Evolutionary conservation across 768 basidiomycete species (phyloP).

Genomic region (Nidularia pulvinata): DNA sequence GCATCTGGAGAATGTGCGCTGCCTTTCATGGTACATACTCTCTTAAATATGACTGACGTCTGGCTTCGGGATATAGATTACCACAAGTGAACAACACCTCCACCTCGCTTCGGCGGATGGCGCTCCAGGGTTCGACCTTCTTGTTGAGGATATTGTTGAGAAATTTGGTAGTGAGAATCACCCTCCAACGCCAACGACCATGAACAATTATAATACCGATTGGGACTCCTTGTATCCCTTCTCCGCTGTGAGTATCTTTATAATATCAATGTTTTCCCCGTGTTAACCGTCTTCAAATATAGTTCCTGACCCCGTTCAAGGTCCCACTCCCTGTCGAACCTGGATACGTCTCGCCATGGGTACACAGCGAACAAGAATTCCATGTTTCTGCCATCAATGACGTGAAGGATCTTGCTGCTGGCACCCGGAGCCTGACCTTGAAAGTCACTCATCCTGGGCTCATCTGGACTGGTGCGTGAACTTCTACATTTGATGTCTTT

Average conservation of each 20-base stretch:
- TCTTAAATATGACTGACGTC: background rate
- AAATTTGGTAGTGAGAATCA: constrained; percentile 51
- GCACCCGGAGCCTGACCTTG: constrained; percentile 69
- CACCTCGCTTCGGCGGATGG: constrained; percentile 85
- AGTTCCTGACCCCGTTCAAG: constrained; percentile 88
- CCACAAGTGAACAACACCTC: constrained; percentile 67
- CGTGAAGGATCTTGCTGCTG: constrained; percentile 47
- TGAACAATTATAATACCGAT: constrained; percentile 81
- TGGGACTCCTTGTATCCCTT: constrained; percentile 91
- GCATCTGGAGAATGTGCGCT: constrained; percentile 77
- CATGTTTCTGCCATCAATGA: constrained; percentile 60
- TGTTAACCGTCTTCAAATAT: constrained; percentile 6
- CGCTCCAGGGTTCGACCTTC: constrained; percentile 68
- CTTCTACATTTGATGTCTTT: constrained; percentile 1
- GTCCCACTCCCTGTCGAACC: constrained; percentile 58
- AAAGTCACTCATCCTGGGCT: constrained; percentile 74
- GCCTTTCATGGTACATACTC: constrained; percentile 15
- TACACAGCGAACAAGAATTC: constrained; percentile 31
- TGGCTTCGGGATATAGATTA: constrained; percentile 45
- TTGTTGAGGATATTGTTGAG: constrained; percentile 61
- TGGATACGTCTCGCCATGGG: constrained; percentile 52
- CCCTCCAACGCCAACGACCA: constrained; percentile 43
- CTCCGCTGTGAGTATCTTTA: constrained; percentile 51
- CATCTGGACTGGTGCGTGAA: constrained; percentile 76
- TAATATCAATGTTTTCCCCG: background rate